Evolutionary conservation across 352 stramenopile species (phyloP).

Genomic region (Saprolegnia parasitica): DNA sequence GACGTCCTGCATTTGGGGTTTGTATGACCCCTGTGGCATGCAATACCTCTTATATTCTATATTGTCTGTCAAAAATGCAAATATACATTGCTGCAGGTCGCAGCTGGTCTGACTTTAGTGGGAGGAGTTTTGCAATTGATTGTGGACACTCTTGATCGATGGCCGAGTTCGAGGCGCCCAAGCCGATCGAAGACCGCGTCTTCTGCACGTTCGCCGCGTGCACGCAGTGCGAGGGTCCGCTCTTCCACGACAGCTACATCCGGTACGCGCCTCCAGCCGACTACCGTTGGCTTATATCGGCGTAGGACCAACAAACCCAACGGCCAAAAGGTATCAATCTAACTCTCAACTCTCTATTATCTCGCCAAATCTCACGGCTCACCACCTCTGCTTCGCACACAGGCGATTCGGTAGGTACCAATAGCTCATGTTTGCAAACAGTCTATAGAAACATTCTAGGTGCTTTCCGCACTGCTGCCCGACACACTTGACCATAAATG

Average conservation of each 20-base stretch:
- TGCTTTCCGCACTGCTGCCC: slow-evolving; percentile 21
- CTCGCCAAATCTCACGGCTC: too few relatives aligned
- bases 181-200: slow-evolving; percentile 18
- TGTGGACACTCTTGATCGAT: slow-evolving; percentile 16
- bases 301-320: slow-evolving; percentile 26
- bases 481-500: not conserved
- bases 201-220: slow-evolving; percentile 22
- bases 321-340: slow-evolving; percentile 15
- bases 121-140: slow-evolving; percentile 12
- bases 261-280: not conserved
- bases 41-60: not conserved
- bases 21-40: not conserved
- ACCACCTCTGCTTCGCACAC: not conserved
- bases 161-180: not conserved
- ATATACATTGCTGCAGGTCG: not conserved
- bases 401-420: slow-evolving; percentile 4
- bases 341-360: too few relatives aligned
- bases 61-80: slow-evolving; percentile 16
- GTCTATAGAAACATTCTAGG: not conserved
- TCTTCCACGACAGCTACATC: slow-evolving; percentile 24
- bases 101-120: slow-evolving; percentile 16
- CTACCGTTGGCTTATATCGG: not conserved
- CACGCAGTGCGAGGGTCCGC: not conserved
- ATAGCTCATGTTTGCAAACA: not conserved
- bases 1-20: not conserved